A percentile compares a stretch with the other conserved stretches of the same genome.
Evolutionary conservation across 2,329 filamentous ascomycete genomes (phyloP).

Genomic region (Alternaria angustiovoidea): DNA sequence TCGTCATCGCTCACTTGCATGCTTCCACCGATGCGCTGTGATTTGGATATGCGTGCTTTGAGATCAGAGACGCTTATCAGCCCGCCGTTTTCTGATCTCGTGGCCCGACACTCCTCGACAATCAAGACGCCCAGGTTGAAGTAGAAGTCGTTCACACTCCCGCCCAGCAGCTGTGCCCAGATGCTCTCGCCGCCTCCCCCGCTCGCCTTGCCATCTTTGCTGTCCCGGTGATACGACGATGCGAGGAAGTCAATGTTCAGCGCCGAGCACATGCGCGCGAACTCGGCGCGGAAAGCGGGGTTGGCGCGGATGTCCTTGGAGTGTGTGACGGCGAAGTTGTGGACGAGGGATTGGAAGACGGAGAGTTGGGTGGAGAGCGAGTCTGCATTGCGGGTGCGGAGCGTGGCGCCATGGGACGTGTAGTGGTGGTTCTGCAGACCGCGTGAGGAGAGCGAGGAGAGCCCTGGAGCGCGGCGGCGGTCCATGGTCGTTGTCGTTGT

Average conservation of each 20-base stretch:
- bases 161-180: slow-evolving; percentile 91
- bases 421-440: slow-evolving; percentile 84
- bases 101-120: slow-evolving; percentile 89
- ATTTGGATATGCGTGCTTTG: slow-evolving; percentile 75
- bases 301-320: slow-evolving; percentile 95
- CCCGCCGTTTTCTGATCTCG: slow-evolving; percentile 89
- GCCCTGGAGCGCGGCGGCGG: slow-evolving; percentile 80
- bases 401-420: slow-evolving; percentile 84
- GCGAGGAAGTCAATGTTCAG: slow-evolving; percentile 96
- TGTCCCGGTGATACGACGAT: slow-evolving; percentile 57
- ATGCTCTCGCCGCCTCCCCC: slow-evolving; percentile 70
- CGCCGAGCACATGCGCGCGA: slow-evolving; percentile 96
- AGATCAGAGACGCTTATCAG: slow-evolving; percentile 86
- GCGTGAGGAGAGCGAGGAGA: slow-evolving; percentile 71
- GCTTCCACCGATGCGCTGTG: slow-evolving; percentile 71
- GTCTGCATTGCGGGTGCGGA: slow-evolving; percentile 84
- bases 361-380: slow-evolving; percentile 92
- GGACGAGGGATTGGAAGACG: slow-evolving; percentile 93
- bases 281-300: slow-evolving; percentile 93
- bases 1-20: slow-evolving; percentile 90
- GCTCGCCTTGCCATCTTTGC: slow-evolving; percentile 56
- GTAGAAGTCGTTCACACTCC: slow-evolving; percentile 96
- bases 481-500: slow-evolving; percentile 46
- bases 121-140: slow-evolving; percentile 96
- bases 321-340: slow-evolving; percentile 95